Conservation (phyloP, 2,329 filamentous ascomycete genomes). For the Niveomyces coronatus region DNA sequence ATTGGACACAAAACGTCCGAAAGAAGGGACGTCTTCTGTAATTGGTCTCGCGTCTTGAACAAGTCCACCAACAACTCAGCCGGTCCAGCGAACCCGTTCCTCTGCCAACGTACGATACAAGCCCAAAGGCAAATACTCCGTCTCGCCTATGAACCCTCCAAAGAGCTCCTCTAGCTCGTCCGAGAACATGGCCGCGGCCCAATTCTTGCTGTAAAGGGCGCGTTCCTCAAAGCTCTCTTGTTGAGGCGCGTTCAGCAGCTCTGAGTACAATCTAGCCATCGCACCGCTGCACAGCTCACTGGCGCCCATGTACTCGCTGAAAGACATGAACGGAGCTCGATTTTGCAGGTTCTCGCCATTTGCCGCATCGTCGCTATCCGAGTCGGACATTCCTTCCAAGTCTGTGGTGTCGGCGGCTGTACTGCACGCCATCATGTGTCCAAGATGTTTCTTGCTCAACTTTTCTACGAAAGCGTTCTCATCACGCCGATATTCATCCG, state of each 20-base stretch:
- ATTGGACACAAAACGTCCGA: too few species aligned
- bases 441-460: not conserved
- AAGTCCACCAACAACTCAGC: conserved; percentile 2
- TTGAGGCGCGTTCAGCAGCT: conserved; percentile 1
- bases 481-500: conserved; percentile 3
- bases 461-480: not conserved
- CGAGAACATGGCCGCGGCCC: conserved; percentile 4
- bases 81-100: conserved; percentile 9
- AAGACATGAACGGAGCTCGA: conserved; percentile 7
- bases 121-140: conserved; percentile 7
- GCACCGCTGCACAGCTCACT: not conserved
- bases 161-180: conserved; percentile 5
- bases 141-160: conserved; percentile 6
- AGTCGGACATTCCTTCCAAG: not conserved
- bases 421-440: not conserved
- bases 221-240: not conserved
- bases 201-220: not conserved
- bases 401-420: not conserved
- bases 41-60: too few species aligned
- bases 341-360: not conserved
- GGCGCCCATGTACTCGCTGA: conserved; percentile 6
- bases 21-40: too few species aligned
- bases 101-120: conserved; percentile 6
- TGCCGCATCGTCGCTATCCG: not conserved
- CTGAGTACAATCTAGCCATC: conserved; percentile 1